Evolutionary conservation across 2,329 filamentous ascomycete genomes (phyloP), one percentile per base, ranked within the genome.

Genomic region (Diaporthe amygdali): DNA sequence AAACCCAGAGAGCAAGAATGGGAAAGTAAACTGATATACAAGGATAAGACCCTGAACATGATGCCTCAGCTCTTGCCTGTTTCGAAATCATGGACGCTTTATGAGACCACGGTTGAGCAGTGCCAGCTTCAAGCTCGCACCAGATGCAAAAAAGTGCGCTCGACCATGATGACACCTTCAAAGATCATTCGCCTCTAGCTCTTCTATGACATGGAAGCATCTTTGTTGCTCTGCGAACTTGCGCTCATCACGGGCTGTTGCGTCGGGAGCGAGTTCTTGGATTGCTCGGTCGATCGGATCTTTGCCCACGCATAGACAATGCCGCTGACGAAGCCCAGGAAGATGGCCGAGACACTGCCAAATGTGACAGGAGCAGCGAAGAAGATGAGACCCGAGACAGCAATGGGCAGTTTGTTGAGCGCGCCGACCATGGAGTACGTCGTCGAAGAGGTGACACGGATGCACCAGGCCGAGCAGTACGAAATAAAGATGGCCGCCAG

Each of bases 391-490:
- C 96, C 96, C 74, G 93, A 96, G 75, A 99, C 82, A 69, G 96
- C 96, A 76, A 99, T 95, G 51, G 96, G 96, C 39, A 99, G 91
- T 88, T 99, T 99, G 89, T 99, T 99, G 78, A 99, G 88, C 22
- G 96, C 94, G 74, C 96, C 96, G 70, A 98, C 96, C 96, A 99
- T 98, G 37, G 94, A 97, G 87, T 98, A 99, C 2, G 96, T 99
- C 10, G 96, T 99, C 22, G 95, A 98, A 0, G 95, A 97, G 9
- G 96, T 98, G 75, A 97, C 94, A 76, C 96, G 95, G 74, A 99
- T 97, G 81, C 96, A 98, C 96, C 96, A 99, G 46, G 96, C 96
- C 20, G 96, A 98, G 79, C 95, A 97, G 88, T 99, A 99, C n/a
- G 96, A 98, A 82, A 99, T 99, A 85, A 98, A 97, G 79, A 98